phyloP scores from a whole-genome alignment of 495 filamentous ascomycete genomes.

The Xylaria sp. region DNA sequence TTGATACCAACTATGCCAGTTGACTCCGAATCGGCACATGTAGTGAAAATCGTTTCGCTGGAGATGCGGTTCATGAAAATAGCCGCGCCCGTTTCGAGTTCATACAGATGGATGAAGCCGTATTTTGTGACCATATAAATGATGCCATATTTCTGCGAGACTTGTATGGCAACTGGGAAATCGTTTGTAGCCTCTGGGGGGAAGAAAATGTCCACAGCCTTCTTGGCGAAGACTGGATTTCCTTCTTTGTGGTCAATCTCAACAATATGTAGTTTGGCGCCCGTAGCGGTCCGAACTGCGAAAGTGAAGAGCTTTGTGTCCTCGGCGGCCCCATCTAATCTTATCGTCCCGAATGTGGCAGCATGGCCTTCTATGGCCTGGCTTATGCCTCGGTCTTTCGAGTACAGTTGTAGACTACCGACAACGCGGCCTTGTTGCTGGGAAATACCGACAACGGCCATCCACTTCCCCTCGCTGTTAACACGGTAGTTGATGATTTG shows the following conservation, averaged over 20 bases:
- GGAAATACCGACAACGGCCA: constrained; percentile 95
- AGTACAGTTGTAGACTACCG: constrained; percentile 96
- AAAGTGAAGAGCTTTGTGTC: constrained; percentile 98
- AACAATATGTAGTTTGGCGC: constrained; percentile 96
- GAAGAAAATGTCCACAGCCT: constrained; percentile 97
- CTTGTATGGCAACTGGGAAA: constrained; percentile 98
- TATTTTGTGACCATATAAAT: constrained; percentile 99
- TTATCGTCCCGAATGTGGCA: constrained; percentile 88
- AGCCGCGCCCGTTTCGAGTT: constrained; percentile 94
- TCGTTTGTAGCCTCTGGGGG: constrained; percentile 92
- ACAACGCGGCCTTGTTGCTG: constrained; percentile 91
- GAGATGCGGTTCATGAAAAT: constrained; percentile 99
- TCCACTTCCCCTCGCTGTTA: constrained; percentile 96
- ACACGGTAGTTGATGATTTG: constrained; percentile 99
- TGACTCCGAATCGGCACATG: constrained; percentile 81
- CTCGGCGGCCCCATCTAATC: constrained; percentile 83
- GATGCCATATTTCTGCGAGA: constrained; percentile 92
- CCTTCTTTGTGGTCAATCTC: constrained; percentile 92
- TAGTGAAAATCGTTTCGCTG: constrained; percentile 98
- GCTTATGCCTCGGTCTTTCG: constrained; percentile 92
- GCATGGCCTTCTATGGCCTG: constrained; percentile 98
- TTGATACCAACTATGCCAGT: constrained; percentile 94
- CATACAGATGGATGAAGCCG: constrained; percentile 98
- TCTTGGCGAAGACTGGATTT: constrained; percentile 90
- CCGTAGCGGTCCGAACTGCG: constrained; percentile 83